Percentiles rank a stretch among this genome's conserved stretches.
phyloP scores from a whole-genome alignment of 2,329 filamentous ascomycete species.

The Neofusicoccum ribis region DNA sequence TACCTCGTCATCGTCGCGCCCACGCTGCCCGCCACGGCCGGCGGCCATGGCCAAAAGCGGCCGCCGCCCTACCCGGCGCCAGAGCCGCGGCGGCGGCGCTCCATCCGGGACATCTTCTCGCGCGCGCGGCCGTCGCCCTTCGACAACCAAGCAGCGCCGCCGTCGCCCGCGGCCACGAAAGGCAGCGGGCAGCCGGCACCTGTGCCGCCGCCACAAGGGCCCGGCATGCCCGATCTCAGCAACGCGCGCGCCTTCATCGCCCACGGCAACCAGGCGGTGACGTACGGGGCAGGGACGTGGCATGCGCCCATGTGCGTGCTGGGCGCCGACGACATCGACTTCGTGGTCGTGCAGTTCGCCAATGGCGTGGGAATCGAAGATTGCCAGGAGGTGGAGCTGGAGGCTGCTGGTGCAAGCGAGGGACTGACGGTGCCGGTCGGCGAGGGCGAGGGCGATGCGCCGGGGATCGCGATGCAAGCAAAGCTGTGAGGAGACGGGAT shows the following conservation, averaged over 20 bases:
- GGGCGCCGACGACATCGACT: slow-evolving; percentile 70
- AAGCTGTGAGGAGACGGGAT: not conserved
- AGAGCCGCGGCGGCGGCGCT: slow-evolving; percentile 27
- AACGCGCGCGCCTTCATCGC: slow-evolving; percentile 77
- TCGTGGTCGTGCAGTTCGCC: slow-evolving; percentile 84
- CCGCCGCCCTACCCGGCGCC: slow-evolving; percentile 47
- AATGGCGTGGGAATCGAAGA: slow-evolving; percentile 83
- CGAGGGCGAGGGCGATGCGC: slow-evolving; percentile 31
- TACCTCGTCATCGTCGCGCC: slow-evolving; percentile 92
- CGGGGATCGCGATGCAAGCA: not conserved
- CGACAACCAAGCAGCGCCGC: slow-evolving; percentile 50
- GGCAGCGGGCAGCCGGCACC: slow-evolving; percentile 21
- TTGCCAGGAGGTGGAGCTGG: slow-evolving; percentile 72
- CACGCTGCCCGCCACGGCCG: slow-evolving; percentile 52
- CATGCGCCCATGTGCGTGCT: slow-evolving; percentile 95
- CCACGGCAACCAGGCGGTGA: slow-evolving; percentile 77
- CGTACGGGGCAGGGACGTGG: slow-evolving; percentile 89
- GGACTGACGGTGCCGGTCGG: slow-evolving; percentile 38
- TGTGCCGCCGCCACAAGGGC: slow-evolving; percentile 40
- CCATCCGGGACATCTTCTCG: slow-evolving; percentile 43
- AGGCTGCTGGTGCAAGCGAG: slow-evolving; percentile 28
- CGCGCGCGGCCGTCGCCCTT: slow-evolving; percentile 47
- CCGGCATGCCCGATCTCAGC: slow-evolving; percentile 70
- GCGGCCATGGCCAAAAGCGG: slow-evolving; percentile 27
- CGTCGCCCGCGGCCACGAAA: slow-evolving; percentile 32